Evolutionary conservation across 2,329 filamentous ascomycete species (phyloP), one percentile per base, ranked within the genome.

Genomic region (Gnomoniopsis sp.): DNA sequence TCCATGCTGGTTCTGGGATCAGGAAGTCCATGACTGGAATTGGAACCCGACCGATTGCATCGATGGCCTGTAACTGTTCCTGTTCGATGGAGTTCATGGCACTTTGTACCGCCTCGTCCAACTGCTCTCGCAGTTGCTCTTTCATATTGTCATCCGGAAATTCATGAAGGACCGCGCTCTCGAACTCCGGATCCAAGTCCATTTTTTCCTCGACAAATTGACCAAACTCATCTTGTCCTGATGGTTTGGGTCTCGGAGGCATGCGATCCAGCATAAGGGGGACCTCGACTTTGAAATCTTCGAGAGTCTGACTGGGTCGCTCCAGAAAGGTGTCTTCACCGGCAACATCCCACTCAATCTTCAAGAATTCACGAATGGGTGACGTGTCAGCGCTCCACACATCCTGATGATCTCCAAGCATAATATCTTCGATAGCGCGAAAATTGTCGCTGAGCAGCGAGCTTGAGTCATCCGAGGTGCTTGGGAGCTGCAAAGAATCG

Each of bases 21-120:
- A 62, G 65, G 41, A 71, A 70, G 49, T 70, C 68, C 60, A 70
- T 59, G 15, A 69, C 38, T 1, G 68, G 69, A n/a, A 70, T 62
- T 3, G 56, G n/a, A 7, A 69, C 61, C 26, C 68, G 64, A n/a
- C 62, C 62, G 26, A 59, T 64, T 10, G 64, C 65, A 38, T 70
- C 68, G 7, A 67, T 55, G 14, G 68, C 65, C 19, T 68, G 55
- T 6, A 70, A 63, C 51, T 66, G 63, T 53, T 70, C 68, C 41
- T 71, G 68, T 51, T 70, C 67, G 7, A 63, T 60, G 11, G 47
- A 52, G n/a, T 59, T 60, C 64, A 64, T 65, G n/a, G 64, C 50
- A 3, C 14, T 52, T 3, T 47, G 50, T 47, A 62, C 66, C 7
- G 58, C 63, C 23, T 55, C 43, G 6, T 61, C 34, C 21, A 70